These are phyloP conservation scores for Exophiala lecanii-corni DNA, from an alignment of 2,329 filamentous ascomycete genomes.

Conservation along the genomic window DNA sequence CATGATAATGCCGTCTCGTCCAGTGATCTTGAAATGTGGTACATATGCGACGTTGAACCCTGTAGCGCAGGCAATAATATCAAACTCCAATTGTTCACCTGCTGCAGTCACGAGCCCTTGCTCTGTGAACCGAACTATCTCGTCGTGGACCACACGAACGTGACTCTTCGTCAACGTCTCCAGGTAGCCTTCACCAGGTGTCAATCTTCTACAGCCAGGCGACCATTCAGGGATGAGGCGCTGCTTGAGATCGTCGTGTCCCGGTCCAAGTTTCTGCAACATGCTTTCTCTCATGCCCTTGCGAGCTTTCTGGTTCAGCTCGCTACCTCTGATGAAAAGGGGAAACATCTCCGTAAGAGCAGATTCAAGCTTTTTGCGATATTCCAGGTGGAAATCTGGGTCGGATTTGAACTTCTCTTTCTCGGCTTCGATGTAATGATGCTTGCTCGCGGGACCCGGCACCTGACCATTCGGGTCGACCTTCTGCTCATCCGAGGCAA, in stretches of 20 bases:
- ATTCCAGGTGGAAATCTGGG: constrained; percentile 13
- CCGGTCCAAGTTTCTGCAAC: constrained; percentile 19
- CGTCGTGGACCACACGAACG: constrained; percentile 34
- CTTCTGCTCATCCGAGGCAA: constrained; percentile 7
- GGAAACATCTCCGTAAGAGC: constrained; percentile 40
- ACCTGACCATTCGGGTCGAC: constrained; percentile 9
- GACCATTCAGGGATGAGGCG: constrained; percentile 24
- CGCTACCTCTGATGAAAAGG: constrained; percentile 41
- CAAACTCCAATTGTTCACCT: constrained; percentile 30
- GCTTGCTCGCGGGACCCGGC: constrained; percentile 8
- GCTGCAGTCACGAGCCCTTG: constrained; percentile 27
- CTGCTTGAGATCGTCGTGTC: constrained; percentile 20
- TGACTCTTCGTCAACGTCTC: constrained; percentile 32
- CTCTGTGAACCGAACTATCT: constrained; percentile 12
- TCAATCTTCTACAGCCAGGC: constrained; percentile 25
- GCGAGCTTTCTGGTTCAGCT: constrained; percentile 33
- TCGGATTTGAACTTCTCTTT: constrained; percentile 19
- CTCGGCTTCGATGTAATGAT: constrained; percentile 19
- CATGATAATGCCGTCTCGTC: constrained; percentile 23
- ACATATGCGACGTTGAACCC: constrained; percentile 34
- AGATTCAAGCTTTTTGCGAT: constrained; percentile 23
- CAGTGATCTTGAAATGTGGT: constrained; percentile 32
- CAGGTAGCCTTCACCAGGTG: constrained; percentile 24
- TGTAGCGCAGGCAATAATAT: constrained; percentile 35
- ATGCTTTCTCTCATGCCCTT: constrained; percentile 22